Evolutionary conservation across 2,329 filamentous ascomycete species (phyloP), one percentile per base, ranked within the genome.

Genomic region (Trichoderma sp.): DNA sequence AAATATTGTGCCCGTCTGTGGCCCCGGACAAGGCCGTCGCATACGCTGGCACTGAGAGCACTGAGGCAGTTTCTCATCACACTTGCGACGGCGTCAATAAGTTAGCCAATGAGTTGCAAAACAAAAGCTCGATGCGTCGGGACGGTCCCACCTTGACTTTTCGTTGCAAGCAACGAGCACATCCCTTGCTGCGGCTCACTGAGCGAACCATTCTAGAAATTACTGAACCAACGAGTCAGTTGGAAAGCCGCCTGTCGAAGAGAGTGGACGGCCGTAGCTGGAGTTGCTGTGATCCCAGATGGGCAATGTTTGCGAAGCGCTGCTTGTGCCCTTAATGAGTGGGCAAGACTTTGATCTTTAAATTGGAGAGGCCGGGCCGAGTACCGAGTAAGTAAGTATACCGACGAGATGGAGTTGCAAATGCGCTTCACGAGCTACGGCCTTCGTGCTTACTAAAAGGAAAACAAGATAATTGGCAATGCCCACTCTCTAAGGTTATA

Each of bases 1-100:
- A 64, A 72, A 72, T 18, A 72, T 53, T 29, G 69, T 33, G 38
- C 69, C 69, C 2, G 69, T 72, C 27, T 24, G 24, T 27, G 69
- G 33, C 3, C 69, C 69, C 2, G 69, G 69, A 27, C 69, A 72
- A 7, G 38, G 38, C 16, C 59, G 59, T 16, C 69, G 69, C 41
- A 64, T 72, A 8, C 69, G 38, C 21, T 72, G 56, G 27, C 69
- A 72, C 31, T 72, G 69, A 2, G 69, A 72, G 45, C 59, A 72
- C 60, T 72, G 69, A 9, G 69, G 69, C 27, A 64, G 69, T 12
- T 72, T 72, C 62, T 64, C 59, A 50, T 72, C 69, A 38, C 69
- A 72, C 59, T 72, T 33, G 12, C 2, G 16, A 53, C 14, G 45
- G 35, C 60, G 21, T 45, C 59, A 64, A 56, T 45, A 8, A 24